phyloP scores from a whole-genome alignment of 2,329 filamentous ascomycete species.

The Gyromitra esculenta region DNA sequence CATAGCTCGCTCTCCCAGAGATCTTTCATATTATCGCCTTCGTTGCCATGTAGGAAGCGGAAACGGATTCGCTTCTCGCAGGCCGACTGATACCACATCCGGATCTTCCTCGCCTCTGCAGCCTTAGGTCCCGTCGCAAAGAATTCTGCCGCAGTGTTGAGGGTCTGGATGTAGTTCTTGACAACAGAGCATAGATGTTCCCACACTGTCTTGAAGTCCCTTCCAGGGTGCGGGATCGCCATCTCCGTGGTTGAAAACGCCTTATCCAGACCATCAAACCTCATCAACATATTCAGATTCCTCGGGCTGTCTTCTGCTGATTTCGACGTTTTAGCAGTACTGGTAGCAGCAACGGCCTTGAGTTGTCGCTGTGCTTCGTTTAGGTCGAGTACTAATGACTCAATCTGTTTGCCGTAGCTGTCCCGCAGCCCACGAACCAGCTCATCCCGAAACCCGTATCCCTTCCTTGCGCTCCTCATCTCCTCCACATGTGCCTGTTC shows the following conservation, averaged over 20 bases:
- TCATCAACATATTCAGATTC: slow-evolving; percentile 39
- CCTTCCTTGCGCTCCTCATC: slow-evolving; percentile 45
- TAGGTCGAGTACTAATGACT: slow-evolving; percentile 49
- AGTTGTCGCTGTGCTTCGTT: slow-evolving; percentile 51
- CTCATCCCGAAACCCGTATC: slow-evolving; percentile 49
- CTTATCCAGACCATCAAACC: slow-evolving; percentile 48
- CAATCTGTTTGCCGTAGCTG: slow-evolving; percentile 52
- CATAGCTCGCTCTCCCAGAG: slow-evolving; percentile 51
- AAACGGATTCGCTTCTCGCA: slow-evolving; percentile 45
- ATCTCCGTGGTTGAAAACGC: slow-evolving; percentile 44
- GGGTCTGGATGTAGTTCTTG: slow-evolving; percentile 47
- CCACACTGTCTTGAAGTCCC: slow-evolving; percentile 45
- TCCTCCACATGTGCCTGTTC: slow-evolving; percentile 46
- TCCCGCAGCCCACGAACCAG: slow-evolving; percentile 50
- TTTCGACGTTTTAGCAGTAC: slow-evolving; percentile 4
- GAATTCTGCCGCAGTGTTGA: slow-evolving; percentile 46
- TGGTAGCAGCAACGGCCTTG: slow-evolving; percentile 8
- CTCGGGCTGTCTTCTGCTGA: not conserved
- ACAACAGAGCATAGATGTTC: slow-evolving; percentile 41
- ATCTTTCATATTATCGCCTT: slow-evolving; percentile 44
- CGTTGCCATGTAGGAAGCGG: slow-evolving; percentile 38
- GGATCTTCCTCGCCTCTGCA: slow-evolving; percentile 38
- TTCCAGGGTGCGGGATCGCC: slow-evolving; percentile 49
- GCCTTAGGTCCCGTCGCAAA: slow-evolving; percentile 33
- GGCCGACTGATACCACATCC: slow-evolving; percentile 40